Conservation (phyloP, 805 yeast species). For the Lipomyces spencermartinsiae region DNA sequence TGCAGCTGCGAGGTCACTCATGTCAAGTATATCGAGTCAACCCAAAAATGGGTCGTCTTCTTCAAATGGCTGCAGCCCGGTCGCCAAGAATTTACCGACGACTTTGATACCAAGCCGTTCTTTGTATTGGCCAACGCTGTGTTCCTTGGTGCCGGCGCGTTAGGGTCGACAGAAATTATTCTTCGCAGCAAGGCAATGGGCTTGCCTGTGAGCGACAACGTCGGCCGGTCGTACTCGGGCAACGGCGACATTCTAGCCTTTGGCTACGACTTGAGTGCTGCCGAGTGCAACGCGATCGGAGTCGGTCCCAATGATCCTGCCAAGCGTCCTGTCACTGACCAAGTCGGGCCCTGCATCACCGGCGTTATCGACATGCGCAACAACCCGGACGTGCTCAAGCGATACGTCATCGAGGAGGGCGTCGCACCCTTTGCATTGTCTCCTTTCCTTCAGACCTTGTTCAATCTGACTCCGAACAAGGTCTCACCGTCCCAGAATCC, state of each 20-base stretch:
- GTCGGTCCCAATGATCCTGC: constrained; percentile 1
- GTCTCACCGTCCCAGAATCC: neutral
- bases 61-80: neutral
- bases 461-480: neutral
- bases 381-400: neutral
- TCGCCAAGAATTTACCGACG: neutral
- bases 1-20: neutral
- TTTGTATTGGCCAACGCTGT: neutral
- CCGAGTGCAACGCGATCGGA: neutral
- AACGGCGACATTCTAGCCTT: neutral
- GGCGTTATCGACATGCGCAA: constrained; percentile 4
- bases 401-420: neutral
- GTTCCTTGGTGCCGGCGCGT: neutral
- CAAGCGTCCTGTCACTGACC: neutral
- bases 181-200: neutral
- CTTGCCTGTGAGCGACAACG: neutral
- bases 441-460: neutral
- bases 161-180: neutral
- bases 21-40: neutral
- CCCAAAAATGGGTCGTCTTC: neutral
- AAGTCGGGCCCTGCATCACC: neutral
- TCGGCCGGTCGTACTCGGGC: neutral
- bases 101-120: neutral
- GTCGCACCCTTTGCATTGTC: neutral
- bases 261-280: neutral